Evolutionary conservation across 768 basidiomycete genomes (phyloP), one percentile per base, ranked within the genome.

Genomic region (Amanita muscaria): DNA sequence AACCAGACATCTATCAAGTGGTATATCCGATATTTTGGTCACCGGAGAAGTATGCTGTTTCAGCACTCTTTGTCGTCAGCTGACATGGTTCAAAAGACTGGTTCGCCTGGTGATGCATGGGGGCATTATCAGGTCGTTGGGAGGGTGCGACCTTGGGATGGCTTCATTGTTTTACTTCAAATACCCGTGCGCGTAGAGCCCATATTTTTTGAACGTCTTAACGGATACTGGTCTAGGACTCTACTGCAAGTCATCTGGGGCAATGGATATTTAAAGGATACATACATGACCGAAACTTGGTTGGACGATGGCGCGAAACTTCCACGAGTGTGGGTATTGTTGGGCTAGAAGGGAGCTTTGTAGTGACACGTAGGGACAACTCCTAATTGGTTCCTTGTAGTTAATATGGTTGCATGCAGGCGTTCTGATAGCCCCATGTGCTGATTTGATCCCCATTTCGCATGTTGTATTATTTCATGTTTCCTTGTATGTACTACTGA

Each of bases 281-380:
- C 52, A 46, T 77, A 35, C 66, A 77, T 41, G 65, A 64, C 50
- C 57, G 60, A 22, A 76, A 69, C 54, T 59, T 77, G 30, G 73
- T 73, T 29, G 76, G 76, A 27, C 64, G 72, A 16, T 76, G 76
- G 76, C 68, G 76, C 42, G 74, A 74, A 47, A 74, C 70, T 16
- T 58, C 59, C 31, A 76, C 69, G 1, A 55, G 58, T 19, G 53
- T 58, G 14, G 56, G 64, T 41, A 53, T 54, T 18, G 53, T 66
- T n/a, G 75, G 76, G n/a, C 67, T 64, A 41, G 72, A 73, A 56
- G 73, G 76, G 33, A 63, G 66, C 22, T 77, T 76, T 52, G 64
- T 68, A 29, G 63, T 72, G 29, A 62, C 61, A 49, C 65, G 63
- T 53, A 55, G 49, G 19, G 47, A 49, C 12, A 35, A 8, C n/a